A percentile compares a stretch with the other conserved stretches of the same genome.
Evolutionary conservation across 2,329 filamentous ascomycete species (phyloP).

Genomic region (Colletotrichum lupini): DNA sequence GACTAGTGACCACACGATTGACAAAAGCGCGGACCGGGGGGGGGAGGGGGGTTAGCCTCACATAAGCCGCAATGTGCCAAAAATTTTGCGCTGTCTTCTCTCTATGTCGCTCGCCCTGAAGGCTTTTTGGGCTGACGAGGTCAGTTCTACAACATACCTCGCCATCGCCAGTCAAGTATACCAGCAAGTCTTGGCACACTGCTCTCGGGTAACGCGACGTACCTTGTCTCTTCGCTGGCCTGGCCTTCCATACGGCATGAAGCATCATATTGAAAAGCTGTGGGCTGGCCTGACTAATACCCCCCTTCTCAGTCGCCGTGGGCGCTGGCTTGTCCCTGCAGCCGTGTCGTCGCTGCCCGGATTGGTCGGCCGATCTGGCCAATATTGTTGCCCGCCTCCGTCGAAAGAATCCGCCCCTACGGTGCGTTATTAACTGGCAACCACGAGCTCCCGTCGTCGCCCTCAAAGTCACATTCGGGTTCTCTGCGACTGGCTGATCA

Average conservation of each 20-base stretch:
- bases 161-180: neutral
- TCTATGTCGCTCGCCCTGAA: neutral
- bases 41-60: neutral
- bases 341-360: neutral
- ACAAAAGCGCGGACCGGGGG: neutral
- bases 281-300: slow-evolving; percentile 31
- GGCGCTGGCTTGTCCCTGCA: slow-evolving; percentile 12
- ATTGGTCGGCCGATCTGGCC: slow-evolving; percentile 7
- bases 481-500: slow-evolving; percentile 19
- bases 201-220: neutral
- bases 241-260: slow-evolving; percentile 16
- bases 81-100: neutral
- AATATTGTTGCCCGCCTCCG: neutral
- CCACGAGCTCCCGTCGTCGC: neutral
- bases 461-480: slow-evolving; percentile 14
- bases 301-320: slow-evolving; percentile 16
- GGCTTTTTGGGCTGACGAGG: neutral
- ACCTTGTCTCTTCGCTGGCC: slow-evolving; percentile 7
- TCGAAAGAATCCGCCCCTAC: neutral
- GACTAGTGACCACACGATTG: neutral
- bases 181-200: slow-evolving; percentile 2
- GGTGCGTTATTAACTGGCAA: slow-evolving; percentile 29
- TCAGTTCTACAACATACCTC: slow-evolving; percentile 5
- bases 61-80: neutral
- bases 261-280: slow-evolving; percentile 17